These are phyloP conservation scores for Conticribra weissflogii DNA, from an alignment of 108 stramenopile species.

Conservation along the genomic window DNA sequence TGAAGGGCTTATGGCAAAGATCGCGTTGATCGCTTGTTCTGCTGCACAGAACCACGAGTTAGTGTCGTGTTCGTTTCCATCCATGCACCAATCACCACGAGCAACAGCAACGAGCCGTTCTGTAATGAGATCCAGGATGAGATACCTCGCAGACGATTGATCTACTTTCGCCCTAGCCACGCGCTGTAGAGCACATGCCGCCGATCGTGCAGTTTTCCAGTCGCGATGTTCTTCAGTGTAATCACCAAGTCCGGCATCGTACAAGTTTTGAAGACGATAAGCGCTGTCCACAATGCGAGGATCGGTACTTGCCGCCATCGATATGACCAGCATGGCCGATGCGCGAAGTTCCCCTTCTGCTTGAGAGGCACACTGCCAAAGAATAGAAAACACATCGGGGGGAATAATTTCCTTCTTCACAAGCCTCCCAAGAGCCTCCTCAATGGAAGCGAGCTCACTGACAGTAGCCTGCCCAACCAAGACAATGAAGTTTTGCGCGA, in stretches of 20 bases:
- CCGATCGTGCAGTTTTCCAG: slow-evolving; percentile 81
- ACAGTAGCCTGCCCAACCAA: slow-evolving; percentile 77
- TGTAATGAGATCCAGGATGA: slow-evolving; percentile 78
- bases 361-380: slow-evolving; percentile 79
- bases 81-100: slow-evolving; percentile 88
- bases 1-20: slow-evolving; percentile 77
- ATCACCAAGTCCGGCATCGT: slow-evolving; percentile 84
- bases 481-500: slow-evolving; percentile 87
- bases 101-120: slow-evolving; percentile 78
- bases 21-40: slow-evolving; percentile 83
- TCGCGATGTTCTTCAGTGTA: slow-evolving; percentile 74
- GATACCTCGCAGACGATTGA: slow-evolving; percentile 68
- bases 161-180: slow-evolving; percentile 69
- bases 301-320: slow-evolving; percentile 91
- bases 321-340: slow-evolving; percentile 82
- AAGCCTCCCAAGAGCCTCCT: slow-evolving; percentile 87
- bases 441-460: slow-evolving; percentile 92
- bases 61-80: slow-evolving; percentile 67
- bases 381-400: slow-evolving; percentile 78
- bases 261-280: slow-evolving; percentile 73
- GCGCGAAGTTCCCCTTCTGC: slow-evolving; percentile 62
- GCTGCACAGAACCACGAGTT: slow-evolving; percentile 89
- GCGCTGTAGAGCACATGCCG: slow-evolving; percentile 79
- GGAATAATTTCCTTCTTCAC: slow-evolving; percentile 84
- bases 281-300: slow-evolving; percentile 87